Base-by-base conservation (phyloP, 345 rosid species). In the Salix caprea region DNA sequence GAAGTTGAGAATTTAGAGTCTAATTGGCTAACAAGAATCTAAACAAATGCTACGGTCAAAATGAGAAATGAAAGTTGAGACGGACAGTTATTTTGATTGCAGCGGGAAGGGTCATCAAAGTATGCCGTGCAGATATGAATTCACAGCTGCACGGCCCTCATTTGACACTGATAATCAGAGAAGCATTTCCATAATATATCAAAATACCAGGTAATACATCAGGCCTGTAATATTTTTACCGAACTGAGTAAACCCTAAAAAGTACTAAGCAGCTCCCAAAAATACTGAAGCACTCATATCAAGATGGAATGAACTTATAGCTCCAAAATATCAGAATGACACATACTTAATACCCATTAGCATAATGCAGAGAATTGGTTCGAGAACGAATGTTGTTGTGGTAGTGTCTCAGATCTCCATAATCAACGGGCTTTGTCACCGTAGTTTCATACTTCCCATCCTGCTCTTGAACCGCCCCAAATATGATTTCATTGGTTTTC, bases 401-500 rank as follows among this genome's bases (percentile, higher is more conserved):
- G 78, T 81, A 82, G 79, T 80, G 88, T 44, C 72, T 26, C 4
- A 86, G 80, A 61, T 84, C 87, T 66, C 83, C 92, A 64, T 86
- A 87, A 77, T 88, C 86, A 2, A 81, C 90, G 5, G 96, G 93
- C 89, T 87, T 91, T 73, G 89, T 74, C 26, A 86, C 88, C 19
- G 58, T 74, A 24, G 86, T 73, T 74, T 85, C 82, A 0, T 46
- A 87, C 81, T 84, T 89, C 64, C 80, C 79, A 26, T 88, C 89
- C 76, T 77, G 90, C 79, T 90, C 99, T 78, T 94, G 97, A 73
- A 89, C 90, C 60, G 97, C 97, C 65, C 99, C 98, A 36, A 94
- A 92, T 70, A 94, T 88, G 8, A 94, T 80, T 85, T 96, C 99
- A 1, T 86, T 89, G 77, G 91, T 91, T 67, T 89, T 92, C 87